Evolutionary conservation across 2,329 filamentous ascomycete species (phyloP).

Genomic region (Pezicula neosporulosa): DNA sequence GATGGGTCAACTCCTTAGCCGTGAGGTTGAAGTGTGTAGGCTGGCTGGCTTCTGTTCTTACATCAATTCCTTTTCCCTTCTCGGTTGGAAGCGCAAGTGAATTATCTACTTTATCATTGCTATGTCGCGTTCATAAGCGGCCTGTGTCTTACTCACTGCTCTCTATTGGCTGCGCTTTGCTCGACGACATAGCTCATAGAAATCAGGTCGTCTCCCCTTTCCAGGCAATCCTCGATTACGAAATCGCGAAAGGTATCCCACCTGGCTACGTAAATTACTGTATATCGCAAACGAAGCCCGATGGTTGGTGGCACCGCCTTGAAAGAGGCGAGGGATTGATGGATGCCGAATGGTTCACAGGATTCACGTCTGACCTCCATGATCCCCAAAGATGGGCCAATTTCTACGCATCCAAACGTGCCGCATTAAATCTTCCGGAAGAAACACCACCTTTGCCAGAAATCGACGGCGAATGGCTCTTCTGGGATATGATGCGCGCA

Average conservation of each 20-base stretch:
- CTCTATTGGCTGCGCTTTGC: too few relatives aligned
- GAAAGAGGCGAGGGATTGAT: conserved; percentile 81
- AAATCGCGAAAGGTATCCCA: conserved; percentile 71
- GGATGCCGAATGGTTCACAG: conserved; percentile 69
- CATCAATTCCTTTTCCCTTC: too few relatives aligned
- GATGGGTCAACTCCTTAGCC: too few relatives aligned
- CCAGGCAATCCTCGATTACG: conserved; percentile 90
- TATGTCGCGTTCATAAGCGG: too few relatives aligned
- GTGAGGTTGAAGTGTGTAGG: too few relatives aligned
- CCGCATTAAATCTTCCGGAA: conserved; percentile 36
- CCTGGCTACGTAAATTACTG: conserved; percentile 89
- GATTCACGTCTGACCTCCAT: conserved; percentile 73
- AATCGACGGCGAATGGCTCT: conserved; percentile 76
- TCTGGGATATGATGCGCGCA: conserved; percentile 85
- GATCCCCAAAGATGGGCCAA: conserved; percentile 63
- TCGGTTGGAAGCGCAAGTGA: too few relatives aligned
- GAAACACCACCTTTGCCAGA: conserved; percentile 60
- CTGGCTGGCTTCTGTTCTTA: too few relatives aligned
- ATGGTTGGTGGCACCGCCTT: conserved; percentile 83
- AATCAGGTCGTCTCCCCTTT: conserved; percentile 78
- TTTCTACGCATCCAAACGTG: conserved; percentile 50
- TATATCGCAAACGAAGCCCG: conserved; percentile 73
- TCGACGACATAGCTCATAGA: conserved; percentile 6
- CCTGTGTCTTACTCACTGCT: too few relatives aligned
- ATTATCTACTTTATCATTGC: too few relatives aligned